Conservation (phyloP, 805 yeast genomes). For the Barnettozyma wickerhamii region DNA sequence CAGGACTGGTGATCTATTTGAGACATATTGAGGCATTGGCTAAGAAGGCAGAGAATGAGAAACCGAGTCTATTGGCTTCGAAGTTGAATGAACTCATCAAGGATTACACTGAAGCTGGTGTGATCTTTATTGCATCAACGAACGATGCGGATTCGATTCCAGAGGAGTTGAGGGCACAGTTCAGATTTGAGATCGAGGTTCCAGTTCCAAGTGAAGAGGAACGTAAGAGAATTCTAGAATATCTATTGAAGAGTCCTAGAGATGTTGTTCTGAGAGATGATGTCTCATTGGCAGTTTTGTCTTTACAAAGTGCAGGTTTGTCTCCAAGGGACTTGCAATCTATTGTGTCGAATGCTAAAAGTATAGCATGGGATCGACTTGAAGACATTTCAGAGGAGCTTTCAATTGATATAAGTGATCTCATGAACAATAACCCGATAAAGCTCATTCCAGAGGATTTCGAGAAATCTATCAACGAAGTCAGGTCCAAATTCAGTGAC, state of each 20-base stretch:
- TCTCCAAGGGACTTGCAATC: conserved; percentile 78
- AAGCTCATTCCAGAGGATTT: conserved; percentile 56
- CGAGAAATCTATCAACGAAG: conserved; percentile 67
- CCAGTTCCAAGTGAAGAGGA: conserved; percentile 79
- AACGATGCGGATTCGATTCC: conserved; percentile 67
- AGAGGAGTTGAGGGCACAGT: conserved; percentile 56
- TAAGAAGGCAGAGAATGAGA: conserved; percentile 52
- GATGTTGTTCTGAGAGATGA: conserved; percentile 35
- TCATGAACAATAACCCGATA: conserved; percentile 45
- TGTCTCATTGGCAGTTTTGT: conserved; percentile 52
- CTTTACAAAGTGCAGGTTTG: conserved; percentile 88
- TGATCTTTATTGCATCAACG: conserved; percentile 59
- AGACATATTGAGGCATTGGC: conserved; percentile 77
- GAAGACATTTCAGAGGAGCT: conserved; percentile 26
- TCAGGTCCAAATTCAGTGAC: conserved; percentile 84
- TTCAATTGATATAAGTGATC: conserved; percentile 8
- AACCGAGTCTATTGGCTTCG: conserved; percentile 30
- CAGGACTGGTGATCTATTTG: conserved; percentile 50
- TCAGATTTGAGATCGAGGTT: conserved; percentile 74
- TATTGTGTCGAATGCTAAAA: conserved; percentile 63
- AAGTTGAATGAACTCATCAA: conserved; percentile 55
- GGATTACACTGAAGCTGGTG: conserved; percentile 43
- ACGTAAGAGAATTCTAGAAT: conserved; percentile 57
- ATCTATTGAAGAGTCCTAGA: conserved; percentile 36
- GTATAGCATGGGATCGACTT: conserved; percentile 48